These are phyloP conservation scores for Sherardia arvensis DNA, from an alignment of 257 asterid genomes.

Conservation along the genomic window DNA sequence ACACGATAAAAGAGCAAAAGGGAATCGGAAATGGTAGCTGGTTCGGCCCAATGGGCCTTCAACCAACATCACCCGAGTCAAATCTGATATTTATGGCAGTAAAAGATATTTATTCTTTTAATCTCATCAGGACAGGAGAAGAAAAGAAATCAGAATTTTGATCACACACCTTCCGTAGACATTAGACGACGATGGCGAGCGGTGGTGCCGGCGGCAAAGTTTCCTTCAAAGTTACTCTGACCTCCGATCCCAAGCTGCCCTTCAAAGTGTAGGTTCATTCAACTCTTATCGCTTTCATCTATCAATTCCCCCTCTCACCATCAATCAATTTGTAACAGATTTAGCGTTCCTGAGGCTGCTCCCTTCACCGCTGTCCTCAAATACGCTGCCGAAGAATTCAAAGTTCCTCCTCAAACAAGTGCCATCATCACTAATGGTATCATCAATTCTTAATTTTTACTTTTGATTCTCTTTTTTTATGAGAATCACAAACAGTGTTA, in stretches of 20 bases:
- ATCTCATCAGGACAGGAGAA: too few relatives aligned
- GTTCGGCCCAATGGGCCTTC: too few relatives aligned
- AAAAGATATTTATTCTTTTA: too few relatives aligned
- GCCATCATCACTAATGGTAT: conserved; percentile 92
- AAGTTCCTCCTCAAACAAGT: conserved; percentile 95
- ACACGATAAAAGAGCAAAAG: too few relatives aligned
- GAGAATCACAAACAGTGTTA: neutral
- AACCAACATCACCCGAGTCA: too few relatives aligned
- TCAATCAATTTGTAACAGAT: conserved; percentile 39
- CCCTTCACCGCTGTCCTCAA: conserved; percentile 97
- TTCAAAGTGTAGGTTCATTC: conserved; percentile 77
- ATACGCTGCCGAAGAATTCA: conserved; percentile 96
- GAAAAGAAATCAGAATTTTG: neutral
- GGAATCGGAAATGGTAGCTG: too few relatives aligned
- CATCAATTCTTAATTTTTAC: neutral
- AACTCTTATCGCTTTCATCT: neutral
- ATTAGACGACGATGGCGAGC: conserved; percentile 44
- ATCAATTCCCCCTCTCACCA: neutral
- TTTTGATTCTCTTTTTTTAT: neutral
- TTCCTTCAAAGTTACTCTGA: conserved; percentile 85
- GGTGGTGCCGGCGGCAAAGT: conserved; percentile 76
- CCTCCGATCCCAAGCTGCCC: conserved; percentile 97
- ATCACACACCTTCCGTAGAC: neutral
- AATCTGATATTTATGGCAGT: neutral
- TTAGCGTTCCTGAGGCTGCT: conserved; percentile 97